A percentile compares a stretch with the other conserved stretches of the same genome.
Conservation (phyloP, 495 filamentous ascomycete genomes). For the Podospora australis region DNA sequence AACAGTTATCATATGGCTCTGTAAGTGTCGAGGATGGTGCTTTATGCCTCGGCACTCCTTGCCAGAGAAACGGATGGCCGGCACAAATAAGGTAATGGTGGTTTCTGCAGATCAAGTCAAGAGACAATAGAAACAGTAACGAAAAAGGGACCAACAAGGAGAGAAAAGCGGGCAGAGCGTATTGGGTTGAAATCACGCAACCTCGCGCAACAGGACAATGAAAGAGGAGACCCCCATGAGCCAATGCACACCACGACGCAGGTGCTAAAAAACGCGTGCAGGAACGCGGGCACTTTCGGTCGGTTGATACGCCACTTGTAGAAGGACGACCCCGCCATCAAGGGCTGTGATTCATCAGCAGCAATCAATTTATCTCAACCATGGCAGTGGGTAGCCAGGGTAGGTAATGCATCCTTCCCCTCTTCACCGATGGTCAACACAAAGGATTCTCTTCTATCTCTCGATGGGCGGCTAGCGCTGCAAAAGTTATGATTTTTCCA, state of each 20-base stretch:
- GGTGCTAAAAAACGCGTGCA: background rate
- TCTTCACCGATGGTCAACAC: background rate
- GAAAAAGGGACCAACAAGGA: background rate
- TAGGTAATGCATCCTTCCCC: background rate
- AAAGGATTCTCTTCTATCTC: background rate
- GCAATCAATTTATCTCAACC: background rate
- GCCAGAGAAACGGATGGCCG: background rate
- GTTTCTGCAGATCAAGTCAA: background rate
- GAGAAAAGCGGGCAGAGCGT: background rate
- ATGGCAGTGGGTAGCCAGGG: background rate
- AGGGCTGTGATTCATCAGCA: slow-evolving; percentile 4
- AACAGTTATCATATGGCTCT: too few relatives aligned
- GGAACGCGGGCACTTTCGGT: background rate
- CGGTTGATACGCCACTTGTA: background rate
- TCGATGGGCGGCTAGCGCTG: background rate
- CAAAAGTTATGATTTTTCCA: background rate
- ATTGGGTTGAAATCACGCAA: slow-evolving; percentile 15
- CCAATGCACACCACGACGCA: background rate
- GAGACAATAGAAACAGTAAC: background rate
- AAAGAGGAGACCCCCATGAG: background rate
- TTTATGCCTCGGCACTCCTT: too few relatives aligned
- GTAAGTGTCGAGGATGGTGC: too few relatives aligned
- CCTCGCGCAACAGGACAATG: slow-evolving; percentile 6
- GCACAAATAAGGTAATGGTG: background rate
- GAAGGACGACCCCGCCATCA: slow-evolving; percentile 6